Conservation (phyloP, 306 rosid genomes). For the Quercus aquifolioides region DNA sequence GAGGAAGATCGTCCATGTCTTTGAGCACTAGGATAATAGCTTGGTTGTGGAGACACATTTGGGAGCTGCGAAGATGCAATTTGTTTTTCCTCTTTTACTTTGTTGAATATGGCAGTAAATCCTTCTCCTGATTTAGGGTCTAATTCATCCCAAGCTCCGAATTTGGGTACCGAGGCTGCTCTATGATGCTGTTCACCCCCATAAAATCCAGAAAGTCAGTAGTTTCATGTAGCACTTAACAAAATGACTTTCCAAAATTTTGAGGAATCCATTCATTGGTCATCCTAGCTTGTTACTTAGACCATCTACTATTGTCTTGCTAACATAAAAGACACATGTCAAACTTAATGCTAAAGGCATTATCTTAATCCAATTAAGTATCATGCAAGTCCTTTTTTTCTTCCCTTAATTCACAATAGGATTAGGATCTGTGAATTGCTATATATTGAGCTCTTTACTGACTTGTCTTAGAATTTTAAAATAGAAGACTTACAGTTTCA, state of each 20-base stretch:
- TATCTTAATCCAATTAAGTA: too few relatives aligned
- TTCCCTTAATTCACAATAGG: too few relatives aligned
- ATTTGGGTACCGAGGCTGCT: conserved; percentile 41
- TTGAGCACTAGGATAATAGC: neutral
- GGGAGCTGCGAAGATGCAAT: conserved; percentile 2
- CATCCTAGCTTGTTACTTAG: too few relatives aligned
- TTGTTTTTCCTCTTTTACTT: conserved; percentile 33
- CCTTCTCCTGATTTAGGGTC: conserved; percentile 52
- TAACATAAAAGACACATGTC: too few relatives aligned
- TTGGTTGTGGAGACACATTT: neutral
- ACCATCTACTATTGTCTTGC: too few relatives aligned
- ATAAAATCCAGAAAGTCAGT: too few relatives aligned
- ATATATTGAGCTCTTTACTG: too few relatives aligned
- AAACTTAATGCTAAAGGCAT: too few relatives aligned
- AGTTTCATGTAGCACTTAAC: neutral
- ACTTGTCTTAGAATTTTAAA: neutral
- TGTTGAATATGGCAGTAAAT: conserved; percentile 32
- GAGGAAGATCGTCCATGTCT: neutral
- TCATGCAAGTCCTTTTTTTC: too few relatives aligned
- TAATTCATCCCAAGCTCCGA: conserved; percentile 53
- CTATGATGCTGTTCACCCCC: conserved; percentile 23
- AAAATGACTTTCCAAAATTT: neutral
- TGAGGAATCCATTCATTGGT: too few relatives aligned
- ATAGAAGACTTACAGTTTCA: conserved; percentile 9
- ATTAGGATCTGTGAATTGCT: too few relatives aligned